Conservation (phyloP, 2,329 filamentous ascomycete genomes). For the Aspergillus sp. region DNA sequence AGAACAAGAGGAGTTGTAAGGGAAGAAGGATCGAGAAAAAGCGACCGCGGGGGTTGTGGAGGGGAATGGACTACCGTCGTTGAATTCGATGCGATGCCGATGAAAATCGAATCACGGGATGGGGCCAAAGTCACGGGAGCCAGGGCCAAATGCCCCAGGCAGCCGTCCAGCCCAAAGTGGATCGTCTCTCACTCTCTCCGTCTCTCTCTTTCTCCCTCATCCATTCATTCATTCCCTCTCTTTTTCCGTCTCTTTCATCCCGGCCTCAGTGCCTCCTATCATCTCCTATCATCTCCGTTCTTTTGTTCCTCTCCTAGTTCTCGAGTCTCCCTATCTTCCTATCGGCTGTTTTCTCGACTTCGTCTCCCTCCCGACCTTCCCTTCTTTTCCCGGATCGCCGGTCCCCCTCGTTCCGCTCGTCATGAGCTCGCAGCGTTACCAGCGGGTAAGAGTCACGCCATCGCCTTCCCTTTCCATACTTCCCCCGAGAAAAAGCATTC, state of each 20-base stretch:
- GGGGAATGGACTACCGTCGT: not conserved
- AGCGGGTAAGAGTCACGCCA: slow-evolving; percentile 40
- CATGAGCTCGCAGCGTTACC: slow-evolving; percentile 52
- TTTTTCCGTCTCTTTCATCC: slow-evolving; percentile 16
- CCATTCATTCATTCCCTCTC: slow-evolving; percentile 16
- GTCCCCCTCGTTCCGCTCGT: slow-evolving; percentile 37
- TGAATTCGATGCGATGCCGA: not conserved
- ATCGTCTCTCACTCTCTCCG: not conserved
- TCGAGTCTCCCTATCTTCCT: not conserved
- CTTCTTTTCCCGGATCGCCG: slow-evolving; percentile 20
- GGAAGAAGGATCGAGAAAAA: not conserved
- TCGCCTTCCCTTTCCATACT: not conserved
- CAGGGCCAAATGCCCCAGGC: slow-evolving; percentile 1
- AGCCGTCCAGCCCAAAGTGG: not conserved
- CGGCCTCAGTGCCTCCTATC: slow-evolving; percentile 15
- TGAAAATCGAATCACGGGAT: not conserved
- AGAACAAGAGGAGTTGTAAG: not conserved
- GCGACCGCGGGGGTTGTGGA: not conserved
- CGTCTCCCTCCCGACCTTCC: slow-evolving; percentile 12
- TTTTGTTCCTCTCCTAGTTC: slow-evolving; percentile 10
- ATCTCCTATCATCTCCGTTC: slow-evolving; percentile 11
- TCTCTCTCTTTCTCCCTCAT: slow-evolving; percentile 16
- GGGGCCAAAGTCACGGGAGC: slow-evolving; percentile 2
- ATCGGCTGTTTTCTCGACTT: not conserved
- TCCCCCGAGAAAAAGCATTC: slow-evolving; percentile 11